phyloP scores from a whole-genome alignment of 106 monocot genomes.

The Dendrobium officinale region DNA sequence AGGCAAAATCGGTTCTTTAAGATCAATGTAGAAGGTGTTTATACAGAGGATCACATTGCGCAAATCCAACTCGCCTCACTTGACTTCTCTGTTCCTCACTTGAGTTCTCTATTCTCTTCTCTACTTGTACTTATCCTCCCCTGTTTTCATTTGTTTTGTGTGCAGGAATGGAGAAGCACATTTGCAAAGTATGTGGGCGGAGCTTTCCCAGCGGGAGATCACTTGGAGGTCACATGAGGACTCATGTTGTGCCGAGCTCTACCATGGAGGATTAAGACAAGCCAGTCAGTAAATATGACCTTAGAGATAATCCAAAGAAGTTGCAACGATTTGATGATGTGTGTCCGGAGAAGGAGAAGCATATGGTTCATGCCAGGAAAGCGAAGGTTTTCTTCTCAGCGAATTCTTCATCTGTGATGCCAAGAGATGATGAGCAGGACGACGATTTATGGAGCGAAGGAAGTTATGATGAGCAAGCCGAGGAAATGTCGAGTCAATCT shows the following conservation, averaged over 20 bases:
- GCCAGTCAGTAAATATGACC: background rate
- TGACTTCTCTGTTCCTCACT: background rate
- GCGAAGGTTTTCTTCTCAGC: background rate
- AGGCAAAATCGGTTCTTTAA: background rate
- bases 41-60: background rate
- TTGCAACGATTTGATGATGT: background rate
- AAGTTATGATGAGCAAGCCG: background rate
- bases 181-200: conserved; percentile 29
- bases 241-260: conserved; percentile 12
- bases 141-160: background rate
- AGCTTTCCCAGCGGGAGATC: conserved; percentile 38
- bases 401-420: background rate
- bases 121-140: background rate
- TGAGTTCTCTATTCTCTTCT: background rate
- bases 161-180: conserved; percentile 12
- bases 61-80: background rate
- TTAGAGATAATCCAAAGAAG: background rate
- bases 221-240: conserved; percentile 46
- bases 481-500: background rate
- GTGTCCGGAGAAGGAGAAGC: background rate
- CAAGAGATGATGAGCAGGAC: background rate
- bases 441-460: background rate
- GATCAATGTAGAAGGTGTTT: background rate
- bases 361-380: background rate
- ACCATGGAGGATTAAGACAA: background rate